These are phyloP conservation scores for Crepidotus variabilis DNA, from an alignment of 768 basidiomycete genomes.

Conservation along the genomic window DNA sequence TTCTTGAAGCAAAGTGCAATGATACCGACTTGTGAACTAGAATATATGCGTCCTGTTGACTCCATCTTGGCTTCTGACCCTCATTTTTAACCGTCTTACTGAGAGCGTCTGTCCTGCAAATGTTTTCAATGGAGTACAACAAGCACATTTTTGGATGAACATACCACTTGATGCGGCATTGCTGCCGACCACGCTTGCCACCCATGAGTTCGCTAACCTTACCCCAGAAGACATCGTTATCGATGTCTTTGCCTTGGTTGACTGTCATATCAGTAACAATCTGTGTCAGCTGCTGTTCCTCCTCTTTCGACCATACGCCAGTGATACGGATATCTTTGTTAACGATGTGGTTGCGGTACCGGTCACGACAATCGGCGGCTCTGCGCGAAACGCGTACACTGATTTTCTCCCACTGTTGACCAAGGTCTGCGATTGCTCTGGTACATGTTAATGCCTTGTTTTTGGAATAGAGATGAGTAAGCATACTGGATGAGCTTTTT, in stretches of 20 bases:
- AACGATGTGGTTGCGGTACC: constrained; percentile 80
- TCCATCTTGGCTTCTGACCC: constrained; percentile 71
- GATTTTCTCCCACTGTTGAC: constrained; percentile 81
- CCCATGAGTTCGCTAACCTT: constrained; percentile 76
- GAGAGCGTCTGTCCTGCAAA: constrained; percentile 68
- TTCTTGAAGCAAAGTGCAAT: not conserved
- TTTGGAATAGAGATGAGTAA: too few species aligned
- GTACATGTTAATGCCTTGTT: too few species aligned
- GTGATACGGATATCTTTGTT: constrained; percentile 58
- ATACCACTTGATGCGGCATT: constrained; percentile 87
- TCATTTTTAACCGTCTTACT: constrained; percentile 70
- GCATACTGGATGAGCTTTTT: constrained; percentile 55
- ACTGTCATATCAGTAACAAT: constrained; percentile 78
- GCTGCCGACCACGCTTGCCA: constrained; percentile 69
- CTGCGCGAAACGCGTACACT: constrained; percentile 67
- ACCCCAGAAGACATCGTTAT: constrained; percentile 83
- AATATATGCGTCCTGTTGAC: constrained; percentile 70
- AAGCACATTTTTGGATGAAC: constrained; percentile 1
- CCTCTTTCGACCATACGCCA: constrained; percentile 77
- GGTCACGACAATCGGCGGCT: constrained; percentile 79
- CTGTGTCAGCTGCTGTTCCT: constrained; percentile 68
- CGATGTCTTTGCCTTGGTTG: constrained; percentile 65
- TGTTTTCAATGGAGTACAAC: not conserved
- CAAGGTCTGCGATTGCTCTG: constrained; percentile 67
- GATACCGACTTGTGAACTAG: constrained; percentile 74